Evolutionary conservation across 805 yeast species (phyloP), one percentile per base, ranked within the genome.

Genomic region (Candida incommunis): DNA sequence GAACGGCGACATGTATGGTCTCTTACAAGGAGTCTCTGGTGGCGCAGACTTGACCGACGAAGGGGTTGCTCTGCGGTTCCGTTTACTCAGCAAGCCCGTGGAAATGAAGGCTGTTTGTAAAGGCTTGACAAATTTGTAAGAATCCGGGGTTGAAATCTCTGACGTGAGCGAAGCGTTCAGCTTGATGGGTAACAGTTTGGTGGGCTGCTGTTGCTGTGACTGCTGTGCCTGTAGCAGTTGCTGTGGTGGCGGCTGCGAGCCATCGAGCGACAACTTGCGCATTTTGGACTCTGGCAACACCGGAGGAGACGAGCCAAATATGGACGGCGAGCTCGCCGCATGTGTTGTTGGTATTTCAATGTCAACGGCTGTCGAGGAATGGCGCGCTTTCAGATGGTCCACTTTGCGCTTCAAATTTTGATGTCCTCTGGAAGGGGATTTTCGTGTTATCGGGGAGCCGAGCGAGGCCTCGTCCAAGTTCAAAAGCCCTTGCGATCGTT

Each of bases 41-140:
- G 78, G 74, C 15, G 55, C 54, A 27, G 67, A 59, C 5, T 62
- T 47, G 41, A 51, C 58, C 41, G 40, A 49, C 43, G 41, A 43
- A 41, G 48, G 53, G 46, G 44, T 61, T 57, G 60, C 54, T 58
- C 66, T 65, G 61, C 61, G 62, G 41, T 78, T 66, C 62, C 81
- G 67, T 59, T 78, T 78, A 31, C 81, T 75, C 48, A 79, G 61
- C 27, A 85, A 64, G 0, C 95, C 95, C 0, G 83, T 66, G 2
- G 88, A 74, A 58, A 76, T 71, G 61, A 85, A 85, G 15, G 92
- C 95, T 0, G 88, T 80, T 58, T 84, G 94, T 34, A 85, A 68
- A 2, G 95, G 95, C 57, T 81, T 82, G 21, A 82, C 92, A 42
- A 76, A 74, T 50, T 76, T 74, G 61, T 80, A 83, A 15, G 72